Evolutionary conservation across 73 alveolate species (phyloP).

Genomic region (Symbiodinium natans): DNA sequence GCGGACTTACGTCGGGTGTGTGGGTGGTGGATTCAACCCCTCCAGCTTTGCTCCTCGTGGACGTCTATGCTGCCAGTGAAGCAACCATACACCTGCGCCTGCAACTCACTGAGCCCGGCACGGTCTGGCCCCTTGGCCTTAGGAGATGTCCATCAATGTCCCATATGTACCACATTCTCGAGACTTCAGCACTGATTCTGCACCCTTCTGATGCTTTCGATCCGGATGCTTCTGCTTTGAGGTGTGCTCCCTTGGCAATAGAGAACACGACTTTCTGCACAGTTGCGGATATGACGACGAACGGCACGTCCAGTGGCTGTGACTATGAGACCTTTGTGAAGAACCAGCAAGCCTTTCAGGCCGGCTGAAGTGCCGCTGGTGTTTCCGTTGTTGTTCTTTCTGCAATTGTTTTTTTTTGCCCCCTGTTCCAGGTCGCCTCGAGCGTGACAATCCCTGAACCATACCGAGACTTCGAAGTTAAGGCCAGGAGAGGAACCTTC

Average conservation of each 20-base stretch:
- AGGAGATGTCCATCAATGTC: neutral
- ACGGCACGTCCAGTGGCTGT: neutral
- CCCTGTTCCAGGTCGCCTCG: slow-evolving; percentile 14
- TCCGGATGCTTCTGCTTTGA: neutral
- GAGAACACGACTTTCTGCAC: slow-evolving; percentile 63
- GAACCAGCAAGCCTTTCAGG: slow-evolving; percentile 27
- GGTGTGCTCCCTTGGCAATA: slow-evolving; percentile 60
- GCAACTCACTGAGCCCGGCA: slow-evolving; percentile 71
- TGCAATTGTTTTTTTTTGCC: neutral
- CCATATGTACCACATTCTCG: neutral
- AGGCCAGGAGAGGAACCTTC: neutral
- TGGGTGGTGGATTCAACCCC: slow-evolving; percentile 70
- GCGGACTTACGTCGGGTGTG: slow-evolving; percentile 27
- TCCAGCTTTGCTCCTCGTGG: slow-evolving; percentile 35
- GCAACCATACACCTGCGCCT: slow-evolving; percentile 42
- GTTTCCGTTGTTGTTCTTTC: no score
- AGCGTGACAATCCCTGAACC: slow-evolving; percentile 12
- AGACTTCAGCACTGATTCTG: neutral
- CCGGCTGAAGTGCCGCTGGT: neutral
- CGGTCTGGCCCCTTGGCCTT: slow-evolving; percentile 28
- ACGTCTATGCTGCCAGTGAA: slow-evolving; percentile 24
- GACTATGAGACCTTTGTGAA: slow-evolving; percentile 38
- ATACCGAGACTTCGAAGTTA: neutral
- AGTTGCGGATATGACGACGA: slow-evolving; percentile 27
- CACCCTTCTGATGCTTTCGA: neutral